A percentile compares a stretch with the other conserved stretches of the same genome.
Conservation (phyloP, 495 filamentous ascomycete genomes). For the Penicillium goetzii region DNA sequence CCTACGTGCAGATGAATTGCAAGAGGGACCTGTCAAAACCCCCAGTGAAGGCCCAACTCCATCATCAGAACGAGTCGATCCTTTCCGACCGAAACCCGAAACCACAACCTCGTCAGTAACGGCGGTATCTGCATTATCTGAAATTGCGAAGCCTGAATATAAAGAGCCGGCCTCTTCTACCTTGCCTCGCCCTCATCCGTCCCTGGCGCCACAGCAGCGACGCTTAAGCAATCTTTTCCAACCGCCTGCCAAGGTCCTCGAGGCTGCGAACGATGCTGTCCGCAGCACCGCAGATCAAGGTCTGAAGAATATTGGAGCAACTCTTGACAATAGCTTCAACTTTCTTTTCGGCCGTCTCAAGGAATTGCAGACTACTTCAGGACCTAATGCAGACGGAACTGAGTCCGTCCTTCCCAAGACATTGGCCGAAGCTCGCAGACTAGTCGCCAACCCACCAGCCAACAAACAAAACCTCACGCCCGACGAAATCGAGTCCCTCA, state of each 20-base stretch:
- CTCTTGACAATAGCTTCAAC: slow-evolving; percentile 89
- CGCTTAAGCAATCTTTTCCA: slow-evolving; percentile 83
- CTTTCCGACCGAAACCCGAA: slow-evolving; percentile 36
- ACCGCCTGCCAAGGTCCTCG: slow-evolving; percentile 75
- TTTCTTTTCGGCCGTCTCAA: slow-evolving; percentile 89
- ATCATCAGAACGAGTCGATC: slow-evolving; percentile 43
- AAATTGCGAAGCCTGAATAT: slow-evolving; percentile 38
- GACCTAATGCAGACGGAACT: slow-evolving; percentile 44
- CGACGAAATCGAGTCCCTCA: slow-evolving; percentile 49
- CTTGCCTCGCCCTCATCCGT: slow-evolving; percentile 46
- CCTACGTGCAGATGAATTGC: slow-evolving; percentile 78
- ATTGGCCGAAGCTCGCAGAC: slow-evolving; percentile 85
- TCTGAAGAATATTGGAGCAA: slow-evolving; percentile 84
- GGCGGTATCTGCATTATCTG: slow-evolving; percentile 39
- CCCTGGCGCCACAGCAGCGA: slow-evolving; percentile 56
- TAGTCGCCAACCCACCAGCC: slow-evolving; percentile 70
- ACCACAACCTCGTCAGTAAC: slow-evolving; percentile 40
- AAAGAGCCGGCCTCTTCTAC: slow-evolving; percentile 44
- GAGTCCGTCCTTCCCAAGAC: slow-evolving; percentile 74
- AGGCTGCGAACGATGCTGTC: slow-evolving; percentile 80
- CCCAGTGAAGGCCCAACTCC: slow-evolving; percentile 56
- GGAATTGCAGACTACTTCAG: slow-evolving; percentile 58
- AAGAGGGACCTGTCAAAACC: slow-evolving; percentile 63
- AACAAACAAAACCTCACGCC: slow-evolving; percentile 56
- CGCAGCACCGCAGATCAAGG: slow-evolving; percentile 86